Base-by-base conservation (phyloP, 805 yeast species). In the Kluyveromyces nonfermentans region DNA sequence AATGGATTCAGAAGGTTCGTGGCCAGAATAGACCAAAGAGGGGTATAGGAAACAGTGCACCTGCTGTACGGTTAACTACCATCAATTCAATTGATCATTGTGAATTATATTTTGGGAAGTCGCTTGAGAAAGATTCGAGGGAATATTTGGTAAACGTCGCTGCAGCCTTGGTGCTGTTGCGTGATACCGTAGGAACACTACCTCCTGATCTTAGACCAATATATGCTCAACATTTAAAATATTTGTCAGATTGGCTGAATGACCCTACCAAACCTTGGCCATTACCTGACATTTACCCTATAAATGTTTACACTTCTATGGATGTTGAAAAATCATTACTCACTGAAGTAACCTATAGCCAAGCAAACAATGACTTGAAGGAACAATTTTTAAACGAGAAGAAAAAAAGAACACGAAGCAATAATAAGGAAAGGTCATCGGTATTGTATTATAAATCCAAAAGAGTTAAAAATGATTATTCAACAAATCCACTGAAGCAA, bases 21-120 rank as follows among this genome's bases (percentile, higher is more conserved):
- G 42, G 47, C 10, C 55, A 59, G 43, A 45, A 49, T 15, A 55
- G 67, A 46, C 53, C 57, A n/a, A 50, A 55, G 22, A 54, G 54
- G 38, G 52, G 53, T 35, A 50, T 48, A 28, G 50, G 44, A 39
- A 35, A 49, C 7, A 58, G 54, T 8, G 74, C 83, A 0, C 82
- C 86, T 8, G 65, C 85, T 4, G 56, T 90, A 20, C 67, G 90
- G 32, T 66, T 90, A 19, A 78, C 86, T 3, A 82, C 96, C 1
- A 75, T 81, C 46, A 81, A 85, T 54, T 81, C 95, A 2, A 78
- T 86, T 20, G 96, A 90, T 53, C 97, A 90, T 59, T 80, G 87
- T 49, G 76, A 78, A 48, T 55, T 73, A 46, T 67, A 72, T 53
- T 74, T 78, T 68, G 66, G 64, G 52, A 62, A 52, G 48, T 14